Percentiles rank a stretch among this genome's conserved stretches.
These are phyloP conservation scores for Taiozyma onychis DNA, from an alignment of 1,139 yeast species.

Conservation along the genomic window DNA sequence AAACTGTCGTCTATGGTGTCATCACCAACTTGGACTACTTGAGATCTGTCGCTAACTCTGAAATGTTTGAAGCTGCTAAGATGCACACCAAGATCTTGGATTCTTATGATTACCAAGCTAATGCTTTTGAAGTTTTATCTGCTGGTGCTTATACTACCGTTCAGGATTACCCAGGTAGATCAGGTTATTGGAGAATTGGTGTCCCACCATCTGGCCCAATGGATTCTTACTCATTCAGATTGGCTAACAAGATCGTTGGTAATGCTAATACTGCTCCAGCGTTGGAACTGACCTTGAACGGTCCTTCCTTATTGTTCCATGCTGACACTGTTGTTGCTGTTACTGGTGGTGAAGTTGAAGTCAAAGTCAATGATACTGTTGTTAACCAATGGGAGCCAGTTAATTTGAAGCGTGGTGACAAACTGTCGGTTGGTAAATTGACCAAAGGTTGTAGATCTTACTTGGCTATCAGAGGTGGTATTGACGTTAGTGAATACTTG, in stretches of 20 bases:
- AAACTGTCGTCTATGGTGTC: constrained; percentile 85
- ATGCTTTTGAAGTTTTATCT: constrained; percentile 72
- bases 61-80: constrained; percentile 76
- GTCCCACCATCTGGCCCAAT: constrained; percentile 99
- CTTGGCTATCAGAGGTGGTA: constrained; percentile 85
- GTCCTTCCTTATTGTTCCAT: constrained; percentile 84
- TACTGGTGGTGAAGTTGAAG: constrained; percentile 76
- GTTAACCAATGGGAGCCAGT: constrained; percentile 70
- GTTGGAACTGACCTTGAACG: constrained; percentile 79
- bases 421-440: constrained; percentile 74
- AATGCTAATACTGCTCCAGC: constrained; percentile 80
- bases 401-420: constrained; percentile 65
- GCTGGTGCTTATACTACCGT: constrained; percentile 96
- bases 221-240: constrained; percentile 86
- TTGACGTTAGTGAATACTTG: constrained; percentile 88
- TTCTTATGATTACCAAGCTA: constrained; percentile 71
- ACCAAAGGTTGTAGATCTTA: constrained; percentile 83
- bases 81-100: constrained; percentile 88
- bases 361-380: constrained; percentile 57
- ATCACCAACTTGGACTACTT: constrained; percentile 86
- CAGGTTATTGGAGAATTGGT: constrained; percentile 85
- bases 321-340: constrained; percentile 70
- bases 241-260: constrained; percentile 88
- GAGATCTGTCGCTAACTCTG: constrained; percentile 75
- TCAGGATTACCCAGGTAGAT: constrained; percentile 94